Conservation (phyloP, 164 flowering plant genomes). For the Nelumbo lutea region DNA sequence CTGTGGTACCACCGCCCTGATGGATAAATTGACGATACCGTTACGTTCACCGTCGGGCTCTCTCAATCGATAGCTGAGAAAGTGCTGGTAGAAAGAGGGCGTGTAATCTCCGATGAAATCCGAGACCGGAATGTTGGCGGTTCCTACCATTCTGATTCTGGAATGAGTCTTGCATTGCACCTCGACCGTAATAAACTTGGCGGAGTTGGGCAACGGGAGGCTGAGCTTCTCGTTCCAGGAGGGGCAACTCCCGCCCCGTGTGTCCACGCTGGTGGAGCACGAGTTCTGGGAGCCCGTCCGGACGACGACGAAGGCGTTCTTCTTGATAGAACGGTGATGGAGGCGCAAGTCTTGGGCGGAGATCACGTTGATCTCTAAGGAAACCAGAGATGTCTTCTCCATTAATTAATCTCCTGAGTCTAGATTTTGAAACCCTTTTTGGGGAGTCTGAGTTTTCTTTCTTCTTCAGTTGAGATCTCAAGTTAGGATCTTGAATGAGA, state of each 20-base stretch:
- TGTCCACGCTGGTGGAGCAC: slow-evolving; percentile 23
- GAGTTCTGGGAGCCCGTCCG: slow-evolving; percentile 12
- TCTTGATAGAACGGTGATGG: slow-evolving; percentile 25
- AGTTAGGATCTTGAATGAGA: too few species aligned
- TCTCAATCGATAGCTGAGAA: slow-evolving; percentile 25
- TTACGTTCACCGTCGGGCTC: slow-evolving; percentile 15
- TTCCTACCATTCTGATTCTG: slow-evolving; percentile 1
- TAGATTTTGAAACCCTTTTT: too few species aligned
- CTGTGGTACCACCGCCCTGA: slow-evolving; percentile 8
- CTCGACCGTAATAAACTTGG: neutral
- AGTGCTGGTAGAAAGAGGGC: slow-evolving; percentile 16
- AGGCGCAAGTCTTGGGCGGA: slow-evolving; percentile 36
- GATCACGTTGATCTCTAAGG: slow-evolving; percentile 37
- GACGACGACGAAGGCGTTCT: slow-evolving; percentile 30
- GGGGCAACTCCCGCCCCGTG: slow-evolving; percentile 39
- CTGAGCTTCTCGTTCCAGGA: slow-evolving; percentile 44
- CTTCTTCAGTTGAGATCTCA: too few species aligned
- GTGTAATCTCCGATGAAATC: slow-evolving; percentile 9
- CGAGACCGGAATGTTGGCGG: slow-evolving; percentile 12
- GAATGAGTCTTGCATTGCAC: slow-evolving; percentile 10
- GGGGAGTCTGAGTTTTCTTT: too few species aligned
- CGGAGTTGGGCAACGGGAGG: neutral
- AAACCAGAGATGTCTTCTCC: neutral
- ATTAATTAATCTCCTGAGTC: neutral
- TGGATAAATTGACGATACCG: slow-evolving; percentile 23